Evolutionary conservation across 257 asterid genomes (phyloP), one percentile per base, ranked within the genome.

Genomic region (Petunia axillaris): DNA sequence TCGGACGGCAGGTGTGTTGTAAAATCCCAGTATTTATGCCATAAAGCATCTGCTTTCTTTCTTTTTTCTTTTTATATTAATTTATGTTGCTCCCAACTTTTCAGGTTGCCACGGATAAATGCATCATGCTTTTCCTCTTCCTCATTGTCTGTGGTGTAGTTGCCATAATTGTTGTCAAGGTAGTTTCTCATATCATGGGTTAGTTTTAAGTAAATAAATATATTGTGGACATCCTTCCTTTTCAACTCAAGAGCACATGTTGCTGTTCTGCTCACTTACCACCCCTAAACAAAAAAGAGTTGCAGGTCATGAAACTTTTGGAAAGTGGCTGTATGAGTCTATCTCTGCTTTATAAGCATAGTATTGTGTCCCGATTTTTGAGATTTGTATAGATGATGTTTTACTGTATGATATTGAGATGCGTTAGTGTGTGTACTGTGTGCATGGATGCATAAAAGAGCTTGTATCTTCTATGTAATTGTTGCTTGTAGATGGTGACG

Each of bases 71-170:
- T n/a, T 80, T 79, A 62, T 52, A 82, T 44, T 73, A 65, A 46
- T 80, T 57, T 41, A 48, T 59, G 58, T 82, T 44, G 63, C 35
- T 73, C 62, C 78, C 62, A 13, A 73, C 4, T 81, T 87, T 84
- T 80, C 96, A 93, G 98, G 97, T 94, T 83, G 98, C 98, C 55
- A 94, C 98, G 9, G 98, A 94, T 85, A 94, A 91, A 85, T 94
- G 98, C 87, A 94, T 94, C 89, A 94, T 94, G 98, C 65, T 91
- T 54, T 94, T 94, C 83, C 98, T 94, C 85, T 89, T 93, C 75
- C 89, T 94, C 85, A 86, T 94, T 73, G 98, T 94, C 38, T 88
- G 92, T 71, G 98, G 98, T 84, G 98, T 94, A 60, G 73, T 94
- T 82, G 94, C 97, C 81, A 94, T 94, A 81, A 93, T 94, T 38